These are phyloP conservation scores for Metschnikowia dekortorum DNA, from an alignment of 805 yeast species.

Conservation along the genomic window DNA sequence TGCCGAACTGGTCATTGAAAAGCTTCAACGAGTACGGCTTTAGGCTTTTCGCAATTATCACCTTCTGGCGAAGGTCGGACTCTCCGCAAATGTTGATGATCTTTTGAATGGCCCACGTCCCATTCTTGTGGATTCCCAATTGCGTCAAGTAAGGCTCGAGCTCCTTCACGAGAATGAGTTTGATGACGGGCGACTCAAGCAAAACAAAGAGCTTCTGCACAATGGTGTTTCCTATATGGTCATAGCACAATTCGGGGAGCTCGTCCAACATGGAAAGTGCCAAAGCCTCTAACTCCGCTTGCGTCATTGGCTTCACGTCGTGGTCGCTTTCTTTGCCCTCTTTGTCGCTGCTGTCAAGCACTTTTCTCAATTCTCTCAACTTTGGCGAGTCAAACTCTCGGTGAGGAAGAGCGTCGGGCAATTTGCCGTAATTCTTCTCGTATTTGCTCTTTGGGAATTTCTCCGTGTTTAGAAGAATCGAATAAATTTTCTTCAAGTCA, in stretches of 20 bases:
- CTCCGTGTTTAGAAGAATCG: slow-evolving; percentile 38
- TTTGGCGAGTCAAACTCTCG: slow-evolving; percentile 85
- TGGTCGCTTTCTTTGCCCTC: slow-evolving; percentile 5
- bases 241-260: slow-evolving; percentile 85
- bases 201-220: slow-evolving; percentile 84
- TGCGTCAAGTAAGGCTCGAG: slow-evolving; percentile 80
- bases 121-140: slow-evolving; percentile 93
- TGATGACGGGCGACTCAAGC: slow-evolving; percentile 59
- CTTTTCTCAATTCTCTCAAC: slow-evolving; percentile 78
- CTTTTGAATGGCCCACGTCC: slow-evolving; percentile 99
- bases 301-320: slow-evolving; percentile 39
- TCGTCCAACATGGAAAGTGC: slow-evolving; percentile 83
- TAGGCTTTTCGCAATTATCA: slow-evolving; percentile 63
- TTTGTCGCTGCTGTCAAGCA: slow-evolving; percentile 33
- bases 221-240: slow-evolving; percentile 92
- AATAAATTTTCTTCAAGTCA: slow-evolving; percentile 37
- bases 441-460: slow-evolving; percentile 42
- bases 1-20: slow-evolving; percentile 94
- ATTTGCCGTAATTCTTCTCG: slow-evolving; percentile 59
- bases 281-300: slow-evolving; percentile 70
- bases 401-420: slow-evolving; percentile 66
- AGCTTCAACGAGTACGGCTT: slow-evolving; percentile 79
- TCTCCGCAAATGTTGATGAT: slow-evolving; percentile 62
- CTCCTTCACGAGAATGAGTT: slow-evolving; percentile 74
- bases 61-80: slow-evolving; percentile 44